phyloP scores from a whole-genome alignment of 805 yeast species.

The Wickerhamiella musiphila region DNA sequence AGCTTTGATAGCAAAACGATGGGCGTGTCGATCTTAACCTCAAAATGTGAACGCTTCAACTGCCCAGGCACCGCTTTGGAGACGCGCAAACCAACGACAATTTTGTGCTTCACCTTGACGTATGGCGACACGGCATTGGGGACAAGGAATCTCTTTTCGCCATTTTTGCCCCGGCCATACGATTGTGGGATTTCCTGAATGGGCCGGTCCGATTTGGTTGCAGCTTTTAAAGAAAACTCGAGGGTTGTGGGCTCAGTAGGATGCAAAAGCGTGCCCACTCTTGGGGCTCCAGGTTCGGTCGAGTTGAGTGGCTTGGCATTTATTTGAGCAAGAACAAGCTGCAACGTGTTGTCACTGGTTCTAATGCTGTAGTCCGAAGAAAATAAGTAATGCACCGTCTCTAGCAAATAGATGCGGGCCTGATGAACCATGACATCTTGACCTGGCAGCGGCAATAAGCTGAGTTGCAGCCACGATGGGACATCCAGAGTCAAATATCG shows the following conservation, averaged over 20 bases:
- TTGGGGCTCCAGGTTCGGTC: neutral
- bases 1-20: slow-evolving; percentile 13
- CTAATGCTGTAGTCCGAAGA: slow-evolving; percentile 14
- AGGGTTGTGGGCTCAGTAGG: slow-evolving; percentile 12
- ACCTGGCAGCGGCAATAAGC: slow-evolving; percentile 41
- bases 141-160: slow-evolving; percentile 15
- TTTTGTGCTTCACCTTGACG: slow-evolving; percentile 13
- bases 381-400: slow-evolving; percentile 15
- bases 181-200: slow-evolving; percentile 11
- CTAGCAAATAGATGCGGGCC: slow-evolving; percentile 12
- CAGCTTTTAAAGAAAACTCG: slow-evolving; percentile 7
- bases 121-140: slow-evolving; percentile 16
- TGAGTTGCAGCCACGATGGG: slow-evolving; percentile 54
- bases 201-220: slow-evolving; percentile 9
- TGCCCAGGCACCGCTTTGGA: slow-evolving; percentile 8
- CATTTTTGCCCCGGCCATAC: slow-evolving; percentile 13
- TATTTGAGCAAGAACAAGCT: slow-evolving; percentile 12
- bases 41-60: slow-evolving; percentile 11
- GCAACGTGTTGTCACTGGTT: slow-evolving; percentile 13
- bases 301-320: slow-evolving; percentile 4
- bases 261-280: slow-evolving; percentile 9
- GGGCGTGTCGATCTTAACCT: slow-evolving; percentile 17
- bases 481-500: slow-evolving; percentile 61
- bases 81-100: slow-evolving; percentile 13
- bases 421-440: slow-evolving; percentile 64